A percentile compares a stretch with the other conserved stretches of the same genome.
Conservation (phyloP, 2,329 filamentous ascomycete genomes). For the Trichothecium roseum region DNA sequence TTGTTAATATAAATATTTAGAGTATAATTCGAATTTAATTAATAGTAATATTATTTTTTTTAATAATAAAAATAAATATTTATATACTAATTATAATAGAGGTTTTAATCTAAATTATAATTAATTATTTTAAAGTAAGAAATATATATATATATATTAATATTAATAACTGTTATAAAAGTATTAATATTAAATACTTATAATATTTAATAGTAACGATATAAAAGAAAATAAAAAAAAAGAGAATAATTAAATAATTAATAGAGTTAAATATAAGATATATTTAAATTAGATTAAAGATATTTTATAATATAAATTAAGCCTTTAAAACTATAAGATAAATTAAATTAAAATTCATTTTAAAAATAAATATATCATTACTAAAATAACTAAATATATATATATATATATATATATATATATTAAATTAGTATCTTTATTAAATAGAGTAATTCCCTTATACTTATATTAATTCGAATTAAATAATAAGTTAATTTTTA, state of each 20-base stretch:
- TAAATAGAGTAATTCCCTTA: no score
- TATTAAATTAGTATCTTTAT: constrained; percentile 2
- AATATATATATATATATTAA: no score
- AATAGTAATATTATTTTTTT: not conserved
- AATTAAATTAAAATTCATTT: constrained; percentile 2
- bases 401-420: constrained; percentile 2
- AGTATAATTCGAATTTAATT: constrained; percentile 1
- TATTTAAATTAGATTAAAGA: no score
- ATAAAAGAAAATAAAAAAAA: no score
- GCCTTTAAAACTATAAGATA: constrained; percentile 1
- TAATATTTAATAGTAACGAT: constrained; percentile 1
- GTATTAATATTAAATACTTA: constrained; percentile 3
- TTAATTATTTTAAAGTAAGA: no score
- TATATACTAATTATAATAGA: constrained; percentile 3
- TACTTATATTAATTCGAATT: no score
- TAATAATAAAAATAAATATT: constrained; percentile 4
- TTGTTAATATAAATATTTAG: constrained; percentile 3
- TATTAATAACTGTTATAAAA: not conserved
- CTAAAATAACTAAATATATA: no score
- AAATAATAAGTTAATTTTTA: no score
- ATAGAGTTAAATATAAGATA: no score
- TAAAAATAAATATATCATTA: constrained; percentile 1
- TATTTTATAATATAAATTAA: not conserved
- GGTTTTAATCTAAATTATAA: constrained; percentile 2
- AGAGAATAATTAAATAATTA: no score